phyloP scores from a whole-genome alignment of 257 asterid species.

The Scutellaria baicalensis region DNA sequence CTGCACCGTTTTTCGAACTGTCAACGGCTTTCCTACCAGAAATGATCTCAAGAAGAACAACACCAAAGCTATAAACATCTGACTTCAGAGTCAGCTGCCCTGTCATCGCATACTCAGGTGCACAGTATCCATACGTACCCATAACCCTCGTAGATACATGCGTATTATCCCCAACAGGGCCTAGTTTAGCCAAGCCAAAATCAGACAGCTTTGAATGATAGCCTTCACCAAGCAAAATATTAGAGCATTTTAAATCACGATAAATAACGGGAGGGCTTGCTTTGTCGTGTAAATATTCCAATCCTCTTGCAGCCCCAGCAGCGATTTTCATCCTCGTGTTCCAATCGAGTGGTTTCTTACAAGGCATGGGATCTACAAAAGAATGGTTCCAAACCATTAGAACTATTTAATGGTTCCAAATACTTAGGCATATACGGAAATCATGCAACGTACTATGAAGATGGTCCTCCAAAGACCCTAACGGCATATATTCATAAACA shows the following conservation, averaged over 20 bases:
- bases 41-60: slow-evolving; percentile 84
- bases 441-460: slow-evolving; percentile 52
- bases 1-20: slow-evolving; percentile 56
- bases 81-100: slow-evolving; percentile 92
- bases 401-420: background rate
- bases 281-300: slow-evolving; percentile 80
- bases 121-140: slow-evolving; percentile 98
- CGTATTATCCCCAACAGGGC: slow-evolving; percentile 91
- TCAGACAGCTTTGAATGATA: slow-evolving; percentile 88
- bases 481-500: slow-evolving; percentile 80
- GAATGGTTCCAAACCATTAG: background rate
- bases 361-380: slow-evolving; percentile 54
- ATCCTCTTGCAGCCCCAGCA: slow-evolving; percentile 96
- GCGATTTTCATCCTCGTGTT: slow-evolving; percentile 91
- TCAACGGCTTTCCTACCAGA: slow-evolving; percentile 93
- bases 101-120: slow-evolving; percentile 98
- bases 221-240: slow-evolving; percentile 75
- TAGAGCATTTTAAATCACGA: slow-evolving; percentile 90
- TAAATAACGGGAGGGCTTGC: slow-evolving; percentile 95
- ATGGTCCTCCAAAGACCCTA: slow-evolving; percentile 88
- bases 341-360: slow-evolving; percentile 68
- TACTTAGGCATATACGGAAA: background rate
- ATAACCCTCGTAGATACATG: slow-evolving; percentile 93
- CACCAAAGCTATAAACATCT: slow-evolving; percentile 93
- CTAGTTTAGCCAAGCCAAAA: slow-evolving; percentile 92